Conservation (phyloP, 768 basidiomycete species). For the Boletus rubropictus region DNA sequence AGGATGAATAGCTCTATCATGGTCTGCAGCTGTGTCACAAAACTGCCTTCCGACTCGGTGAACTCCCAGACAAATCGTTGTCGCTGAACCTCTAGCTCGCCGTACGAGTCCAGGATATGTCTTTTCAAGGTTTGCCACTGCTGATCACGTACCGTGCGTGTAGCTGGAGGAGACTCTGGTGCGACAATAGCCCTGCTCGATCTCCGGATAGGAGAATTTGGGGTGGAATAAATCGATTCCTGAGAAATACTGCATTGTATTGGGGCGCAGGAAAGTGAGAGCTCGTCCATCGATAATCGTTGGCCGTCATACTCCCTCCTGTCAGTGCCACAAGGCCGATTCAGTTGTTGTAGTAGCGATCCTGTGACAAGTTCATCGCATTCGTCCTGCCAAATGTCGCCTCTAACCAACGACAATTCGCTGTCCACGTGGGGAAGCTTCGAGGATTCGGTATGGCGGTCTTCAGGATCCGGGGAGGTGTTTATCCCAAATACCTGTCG, state of each 20-base stretch:
- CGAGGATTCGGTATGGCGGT: neutral
- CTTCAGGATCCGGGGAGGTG: conserved; percentile 30
- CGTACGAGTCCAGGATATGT: conserved; percentile 31
- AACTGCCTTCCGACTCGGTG: conserved; percentile 58
- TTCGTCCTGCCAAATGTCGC: conserved; percentile 38
- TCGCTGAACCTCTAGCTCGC: conserved; percentile 49
- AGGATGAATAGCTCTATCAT: conserved; percentile 70
- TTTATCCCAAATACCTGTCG: conserved; percentile 49
- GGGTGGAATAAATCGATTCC: conserved; percentile 23
- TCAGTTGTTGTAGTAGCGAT: conserved; percentile 24
- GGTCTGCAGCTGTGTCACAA: conserved; percentile 59
- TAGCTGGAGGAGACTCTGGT: conserved; percentile 7
- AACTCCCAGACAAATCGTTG: conserved; percentile 69
- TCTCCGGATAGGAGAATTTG: conserved; percentile 10
- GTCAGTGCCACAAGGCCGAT: conserved; percentile 1
- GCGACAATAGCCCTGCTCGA: conserved; percentile 7
- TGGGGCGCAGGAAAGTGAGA: conserved; percentile 10
- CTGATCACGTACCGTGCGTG: conserved; percentile 11
- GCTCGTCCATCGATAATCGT: conserved; percentile 5
- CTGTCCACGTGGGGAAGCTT: conserved; percentile 39
- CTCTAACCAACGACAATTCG: conserved; percentile 40
- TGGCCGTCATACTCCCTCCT: neutral
- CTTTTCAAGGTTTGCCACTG: conserved; percentile 22
- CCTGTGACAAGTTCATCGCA: conserved; percentile 25
- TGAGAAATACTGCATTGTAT: conserved; percentile 18